Base-by-base conservation (phyloP, 1,139 yeast species). In the Nadsonia starkeyi-henricii region DNA sequence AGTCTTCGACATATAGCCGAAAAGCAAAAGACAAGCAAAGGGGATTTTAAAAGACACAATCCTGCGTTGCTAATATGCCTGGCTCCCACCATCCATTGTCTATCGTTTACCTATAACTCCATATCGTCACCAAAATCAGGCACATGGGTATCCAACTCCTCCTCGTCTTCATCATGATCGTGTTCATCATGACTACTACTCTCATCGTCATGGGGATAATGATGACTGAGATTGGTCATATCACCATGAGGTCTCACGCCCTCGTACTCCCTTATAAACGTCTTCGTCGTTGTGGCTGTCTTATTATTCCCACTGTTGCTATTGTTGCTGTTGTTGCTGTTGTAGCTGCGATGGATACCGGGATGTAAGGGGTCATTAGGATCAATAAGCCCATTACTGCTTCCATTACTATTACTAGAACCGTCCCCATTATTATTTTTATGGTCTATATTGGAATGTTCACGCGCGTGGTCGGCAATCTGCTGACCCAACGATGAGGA, bases 121-220 rank as follows among this genome's bases (percentile, higher is more conserved):
- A 81, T 80, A 59, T 79, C 82, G 49, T 77, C 79, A 17, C 81
- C 85, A 62, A 79, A 78, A 45, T 81, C 85, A 49, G 72, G 74
- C 52, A 76, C 76, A 45, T 69, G 69, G 48, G 66, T 67, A 44
- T 53, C 55, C 20, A 47, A 51, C 37, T 46, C 48, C 45, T 42
- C 37, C 33, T 46, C 43, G 45, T 54, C 58, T 21, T 53, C 58
- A 23, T 52, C 53, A 41, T 56, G 45, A 42, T 46, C 43, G 12
- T 26, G 51, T 21, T 44, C 49, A 33, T 47, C 20, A 30, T 13
- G 20, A 28, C 37, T 26, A 23, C 28, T 23, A 23, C 28, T 23
- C 5, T 23, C 28, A 23, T 23, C 28, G 28, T 23, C 8, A 23
- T 5, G 28, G 9, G 5, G 28, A 23, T 23, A 9, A 23, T 23